Conservation (phyloP, 208 protist genomes). For the Acanthamoeba royreba region DNA sequence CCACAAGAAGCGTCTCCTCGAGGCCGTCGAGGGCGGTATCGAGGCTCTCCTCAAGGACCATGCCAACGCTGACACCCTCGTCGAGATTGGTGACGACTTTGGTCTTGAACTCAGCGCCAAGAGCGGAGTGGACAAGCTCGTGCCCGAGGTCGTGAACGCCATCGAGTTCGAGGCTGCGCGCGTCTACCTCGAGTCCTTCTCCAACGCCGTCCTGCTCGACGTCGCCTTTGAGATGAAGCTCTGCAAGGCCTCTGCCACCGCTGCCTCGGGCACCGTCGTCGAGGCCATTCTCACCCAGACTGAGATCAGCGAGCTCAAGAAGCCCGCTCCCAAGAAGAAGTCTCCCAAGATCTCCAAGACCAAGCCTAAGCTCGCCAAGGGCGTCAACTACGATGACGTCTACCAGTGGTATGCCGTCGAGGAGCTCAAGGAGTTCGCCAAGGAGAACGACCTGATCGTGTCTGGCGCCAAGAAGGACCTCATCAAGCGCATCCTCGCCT, state of each 20-base stretch:
- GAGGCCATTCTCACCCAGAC: constrained; percentile 5
- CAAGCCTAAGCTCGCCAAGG: background rate
- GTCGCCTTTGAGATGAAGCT: constrained; percentile 23
- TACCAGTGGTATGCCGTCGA: constrained; percentile 60
- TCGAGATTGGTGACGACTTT: background rate
- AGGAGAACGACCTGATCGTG: background rate
- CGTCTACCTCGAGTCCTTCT: constrained; percentile 25
- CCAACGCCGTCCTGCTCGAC: background rate
- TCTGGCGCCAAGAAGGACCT: constrained; percentile 43
- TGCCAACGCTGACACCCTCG: background rate
- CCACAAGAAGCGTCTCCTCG: constrained; percentile 28
- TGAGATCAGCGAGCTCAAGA: constrained; percentile 16
- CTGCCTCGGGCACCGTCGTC: background rate
- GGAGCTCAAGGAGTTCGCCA: constrained; percentile 48
- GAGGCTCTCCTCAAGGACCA: background rate
- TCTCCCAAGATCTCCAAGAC: constrained; percentile 37
- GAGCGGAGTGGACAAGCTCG: background rate
- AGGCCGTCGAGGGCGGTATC: background rate
- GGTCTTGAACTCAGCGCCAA: background rate
- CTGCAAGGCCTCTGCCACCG: background rate
- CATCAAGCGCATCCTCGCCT: constrained; percentile 43
- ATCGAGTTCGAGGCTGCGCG: background rate
- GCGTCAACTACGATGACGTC: constrained; percentile 55
- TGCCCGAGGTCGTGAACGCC: background rate
- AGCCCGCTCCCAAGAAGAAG: constrained; percentile 24